Percentiles rank a stretch among this genome's conserved stretches.
These are phyloP conservation scores for Pyrus betulifolia DNA, from an alignment of 306 rosid species.

Conservation along the genomic window DNA sequence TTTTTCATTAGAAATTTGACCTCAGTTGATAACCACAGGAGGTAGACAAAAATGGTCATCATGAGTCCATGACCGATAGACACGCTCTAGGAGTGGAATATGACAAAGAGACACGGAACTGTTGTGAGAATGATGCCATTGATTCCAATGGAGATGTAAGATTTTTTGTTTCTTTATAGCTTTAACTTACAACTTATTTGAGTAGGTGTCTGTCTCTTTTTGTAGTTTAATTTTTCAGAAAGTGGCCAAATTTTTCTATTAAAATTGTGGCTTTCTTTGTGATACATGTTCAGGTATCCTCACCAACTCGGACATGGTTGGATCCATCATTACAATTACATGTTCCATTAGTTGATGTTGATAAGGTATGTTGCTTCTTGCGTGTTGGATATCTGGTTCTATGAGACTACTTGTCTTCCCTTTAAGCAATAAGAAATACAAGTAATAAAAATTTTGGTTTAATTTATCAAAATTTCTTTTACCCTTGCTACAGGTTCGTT, in stretches of 20 bases:
- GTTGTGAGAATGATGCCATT: slow-evolving; percentile 29
- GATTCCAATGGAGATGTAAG: slow-evolving; percentile 72
- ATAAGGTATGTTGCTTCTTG: slow-evolving; percentile 50
- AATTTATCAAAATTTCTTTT: not conserved
- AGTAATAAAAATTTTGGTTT: not conserved
- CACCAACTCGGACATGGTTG: slow-evolving; percentile 55
- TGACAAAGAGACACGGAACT: slow-evolving; percentile 31
- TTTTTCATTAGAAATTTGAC: slow-evolving; percentile 66
- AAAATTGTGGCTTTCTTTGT: slow-evolving; percentile 7
- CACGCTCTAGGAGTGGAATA: slow-evolving; percentile 27
- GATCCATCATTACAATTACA: slow-evolving; percentile 55
- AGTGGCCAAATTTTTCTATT: not conserved
- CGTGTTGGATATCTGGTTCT: not conserved
- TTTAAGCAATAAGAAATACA: not conserved
- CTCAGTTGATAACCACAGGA: slow-evolving; percentile 74
- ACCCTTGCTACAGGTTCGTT: slow-evolving; percentile 61
- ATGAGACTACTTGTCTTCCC: not conserved
- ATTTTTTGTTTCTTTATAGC: slow-evolving; percentile 1
- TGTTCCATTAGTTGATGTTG: slow-evolving; percentile 91
- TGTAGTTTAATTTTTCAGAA: not conserved
- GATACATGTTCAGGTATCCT: slow-evolving; percentile 41
- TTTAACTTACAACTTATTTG: not conserved
- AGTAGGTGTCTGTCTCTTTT: not conserved
- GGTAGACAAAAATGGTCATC: slow-evolving; percentile 34
- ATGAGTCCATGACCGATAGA: slow-evolving; percentile 28